These are phyloP conservation scores for Sarocladium oryzae DNA, from an alignment of 2,329 filamentous ascomycete species.

Conservation along the genomic window DNA sequence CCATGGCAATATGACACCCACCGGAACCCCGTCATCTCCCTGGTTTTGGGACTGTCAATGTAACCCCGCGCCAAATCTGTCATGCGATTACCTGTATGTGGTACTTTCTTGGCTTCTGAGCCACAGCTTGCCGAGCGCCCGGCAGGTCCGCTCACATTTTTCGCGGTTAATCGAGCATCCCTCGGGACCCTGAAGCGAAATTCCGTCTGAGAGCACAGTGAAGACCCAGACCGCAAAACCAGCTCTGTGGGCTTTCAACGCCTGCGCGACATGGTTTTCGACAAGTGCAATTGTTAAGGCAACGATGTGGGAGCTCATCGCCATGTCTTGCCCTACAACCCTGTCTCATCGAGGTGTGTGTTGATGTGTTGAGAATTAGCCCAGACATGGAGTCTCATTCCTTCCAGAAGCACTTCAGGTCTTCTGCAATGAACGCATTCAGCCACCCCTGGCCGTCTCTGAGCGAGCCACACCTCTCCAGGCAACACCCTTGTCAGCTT, in stretches of 20 bases:
- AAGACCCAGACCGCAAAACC: not conserved
- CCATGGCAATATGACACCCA: slow-evolving; percentile 7
- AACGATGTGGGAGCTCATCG: not conserved
- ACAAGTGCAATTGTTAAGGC: not conserved
- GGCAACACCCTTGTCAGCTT: not conserved
- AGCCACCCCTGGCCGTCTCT: slow-evolving; percentile 1
- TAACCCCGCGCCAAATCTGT: slow-evolving; percentile 8
- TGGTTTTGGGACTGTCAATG: slow-evolving; percentile 9
- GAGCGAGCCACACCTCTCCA: not conserved
- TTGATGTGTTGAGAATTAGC: not conserved
- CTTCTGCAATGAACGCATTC: slow-evolving; percentile 2
- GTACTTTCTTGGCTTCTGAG: slow-evolving; percentile 1
- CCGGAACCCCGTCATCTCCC: slow-evolving; percentile 5
- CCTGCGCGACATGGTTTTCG: not conserved
- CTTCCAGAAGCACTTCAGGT: slow-evolving; percentile 7
- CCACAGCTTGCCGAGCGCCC: slow-evolving; percentile 3
- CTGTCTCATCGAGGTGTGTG: slow-evolving; percentile 5
- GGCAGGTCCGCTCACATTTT: not conserved
- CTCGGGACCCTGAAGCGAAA: slow-evolving; percentile 8
- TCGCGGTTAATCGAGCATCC: slow-evolving; percentile 6
- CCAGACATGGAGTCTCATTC: not conserved
- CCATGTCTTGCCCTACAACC: slow-evolving; percentile 6
- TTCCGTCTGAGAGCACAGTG: not conserved
- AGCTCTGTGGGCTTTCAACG: not conserved
- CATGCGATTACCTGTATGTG: not conserved